Base-by-base conservation (phyloP, 345 rosid species). In the Psidium guajava region DNA sequence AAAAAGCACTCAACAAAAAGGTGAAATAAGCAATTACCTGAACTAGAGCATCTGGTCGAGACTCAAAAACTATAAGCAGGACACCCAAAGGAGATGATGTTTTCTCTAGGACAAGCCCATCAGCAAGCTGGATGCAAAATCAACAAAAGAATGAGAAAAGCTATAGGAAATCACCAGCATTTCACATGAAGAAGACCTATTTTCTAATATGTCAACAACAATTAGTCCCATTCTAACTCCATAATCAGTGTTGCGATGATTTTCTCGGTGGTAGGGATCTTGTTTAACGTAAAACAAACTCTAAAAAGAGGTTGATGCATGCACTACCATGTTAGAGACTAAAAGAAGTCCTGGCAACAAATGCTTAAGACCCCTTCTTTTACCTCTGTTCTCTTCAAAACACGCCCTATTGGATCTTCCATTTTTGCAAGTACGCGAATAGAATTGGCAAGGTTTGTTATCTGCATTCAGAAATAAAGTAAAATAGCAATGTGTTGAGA, bases 41-140 rank as follows among this genome's bases (percentile, higher is more conserved):
- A 58, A 98, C 98, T 55, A 98, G 92, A 57, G 99, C 99, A 82
- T 98, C 99, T 86, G 99, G 99, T 82, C 98, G 97, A 83, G 99
- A 93, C 90, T 96, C 99, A 86, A 98, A 98, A 88, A 98, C 94
- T 90, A 98, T 94, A 89, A 98, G 89, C 87, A 98, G 98, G 87
- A 96, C 99, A 15, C 99, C 99, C 90, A 98, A 90, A 81, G 99
- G 98, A 87, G 95, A 93, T 83, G 99, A 93, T 59, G 98, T 98
- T 93, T 96, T 96, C 92, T 98, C 99, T 82, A 98, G 86, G 84
- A 95, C 59, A 53, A 98, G 99, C 86, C 99, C 98, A 91, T 96
- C 98, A 82, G 99, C 97, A 77, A 98, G 88, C 99, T 96, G 97
- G 69, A 87, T 83, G 84, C 86, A 47, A 64, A 85, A 86, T 36